Base-by-base conservation (phyloP, 2,329 filamentous ascomycete genomes). In the Endocalyx cinctus region DNA sequence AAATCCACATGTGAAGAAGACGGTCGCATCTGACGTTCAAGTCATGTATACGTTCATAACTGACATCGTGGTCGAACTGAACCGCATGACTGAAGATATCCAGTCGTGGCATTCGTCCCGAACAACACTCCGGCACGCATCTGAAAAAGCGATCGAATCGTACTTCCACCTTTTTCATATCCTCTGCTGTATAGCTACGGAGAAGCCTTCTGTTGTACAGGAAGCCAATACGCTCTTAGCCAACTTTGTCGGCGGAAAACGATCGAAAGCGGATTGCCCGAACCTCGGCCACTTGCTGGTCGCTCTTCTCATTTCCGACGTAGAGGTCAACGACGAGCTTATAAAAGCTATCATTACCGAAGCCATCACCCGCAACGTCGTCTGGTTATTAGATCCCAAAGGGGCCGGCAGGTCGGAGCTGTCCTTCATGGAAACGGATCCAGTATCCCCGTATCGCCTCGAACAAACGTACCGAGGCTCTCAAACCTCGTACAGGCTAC, bases 81-180 rank as follows among this genome's bases (percentile, higher is more conserved):
- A 67, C 41, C 38, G 57, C 10, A 52, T 67, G 52, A 20, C 57
- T 38, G 15, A 66, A 42, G 18, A 58, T 43, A 12, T 57, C 36
- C 32, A 54, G 1, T 25, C 17, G 17, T 37, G 45, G 10, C 13
- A 35, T 2, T n/a, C 8, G 20, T 23, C 20, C 20, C 59, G 54
- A 22, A 68, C 64, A 33, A 66, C 62, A 0, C 54, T 73, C 13
- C 59, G 51, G 1, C 63, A 71, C 29, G 65, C 66, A 0, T 72
- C 67, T 0, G 70, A 74, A 39, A 72, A 72, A 51, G 70, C 69
- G 5, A 69, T 73, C 4, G 64, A 71, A 40, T 65, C 67, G 0
- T 72, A 73, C 47, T 72, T 72, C 39, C 62, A 69, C 33, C 60
- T 73, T 12, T 72, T 69, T 43, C 70, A 72, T 45, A 50, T 74